Conservation (phyloP, 352 stramenopile genomes). For the Phytophthora syringae region DNA sequence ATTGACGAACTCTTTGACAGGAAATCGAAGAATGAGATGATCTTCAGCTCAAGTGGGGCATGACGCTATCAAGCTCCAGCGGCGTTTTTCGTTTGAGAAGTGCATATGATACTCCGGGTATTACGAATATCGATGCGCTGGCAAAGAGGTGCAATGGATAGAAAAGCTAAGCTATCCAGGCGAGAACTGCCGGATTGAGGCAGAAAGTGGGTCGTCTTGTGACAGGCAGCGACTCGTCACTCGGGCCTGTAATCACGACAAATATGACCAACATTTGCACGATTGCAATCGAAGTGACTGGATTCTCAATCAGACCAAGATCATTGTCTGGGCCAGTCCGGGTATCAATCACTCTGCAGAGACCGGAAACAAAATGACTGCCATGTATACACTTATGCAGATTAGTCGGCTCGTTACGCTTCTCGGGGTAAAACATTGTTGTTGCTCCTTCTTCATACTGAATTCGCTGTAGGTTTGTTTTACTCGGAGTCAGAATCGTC, state of each 20-base stretch:
- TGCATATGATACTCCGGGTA: background rate
- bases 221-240: slow-evolving; percentile 1
- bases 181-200: too few relatives aligned
- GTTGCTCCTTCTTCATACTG: slow-evolving; percentile 19
- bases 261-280: background rate
- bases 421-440: background rate
- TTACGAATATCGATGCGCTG: background rate
- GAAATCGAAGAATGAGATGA: slow-evolving; percentile 23
- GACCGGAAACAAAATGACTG: background rate
- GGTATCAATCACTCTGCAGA: background rate
- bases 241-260: background rate
- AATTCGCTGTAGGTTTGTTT: slow-evolving; percentile 15
- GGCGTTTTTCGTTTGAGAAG: background rate
- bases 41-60: too few relatives aligned
- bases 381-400: slow-evolving; percentile 19
- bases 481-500: slow-evolving; percentile 49
- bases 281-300: background rate
- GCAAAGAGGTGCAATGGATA: too few relatives aligned
- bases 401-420: slow-evolving; percentile 16
- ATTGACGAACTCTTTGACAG: background rate
- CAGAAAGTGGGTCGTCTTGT: background rate
- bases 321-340: background rate
- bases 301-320: slow-evolving; percentile 8
- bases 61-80: slow-evolving; percentile 13
- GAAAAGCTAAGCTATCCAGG: too few relatives aligned